Conservation (phyloP, 202 grass and related monocot genomes). For the Elaeis oleifera region DNA sequence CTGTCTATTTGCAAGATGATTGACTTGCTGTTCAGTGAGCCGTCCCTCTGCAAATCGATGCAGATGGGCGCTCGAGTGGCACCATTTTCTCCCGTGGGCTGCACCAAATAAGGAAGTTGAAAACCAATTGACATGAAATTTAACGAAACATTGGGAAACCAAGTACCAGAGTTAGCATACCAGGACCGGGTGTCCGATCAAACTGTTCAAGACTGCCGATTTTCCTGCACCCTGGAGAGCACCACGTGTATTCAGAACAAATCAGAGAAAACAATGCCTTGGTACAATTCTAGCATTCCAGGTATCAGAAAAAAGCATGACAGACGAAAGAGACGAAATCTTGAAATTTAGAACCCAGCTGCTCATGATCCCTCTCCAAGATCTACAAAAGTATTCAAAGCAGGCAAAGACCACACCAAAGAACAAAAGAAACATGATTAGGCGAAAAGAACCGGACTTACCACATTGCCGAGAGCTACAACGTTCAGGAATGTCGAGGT, state of each 20-base stretch:
- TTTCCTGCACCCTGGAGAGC: conserved; percentile 76
- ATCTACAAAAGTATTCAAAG: neutral
- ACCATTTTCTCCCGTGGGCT: conserved; percentile 91
- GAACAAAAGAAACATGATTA: neutral
- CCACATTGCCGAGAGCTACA: conserved; percentile 90
- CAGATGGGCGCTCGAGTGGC: conserved; percentile 83
- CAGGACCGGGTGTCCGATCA: conserved; percentile 94
- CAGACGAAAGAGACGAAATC: too few species aligned
- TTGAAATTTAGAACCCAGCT: too few species aligned
- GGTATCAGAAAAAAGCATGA: too few species aligned
- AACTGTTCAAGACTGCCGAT: conserved; percentile 96
- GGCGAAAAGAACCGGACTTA: conserved; percentile 26
- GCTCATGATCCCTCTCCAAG: too few species aligned
- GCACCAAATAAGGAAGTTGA: neutral
- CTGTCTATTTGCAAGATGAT: conserved; percentile 83
- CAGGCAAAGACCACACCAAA: neutral
- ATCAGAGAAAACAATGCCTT: neutral
- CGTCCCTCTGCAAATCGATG: conserved; percentile 68
- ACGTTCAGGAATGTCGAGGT: conserved; percentile 91
- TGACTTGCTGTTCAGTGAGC: conserved; percentile 67
- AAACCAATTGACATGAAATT: conserved; percentile 4
- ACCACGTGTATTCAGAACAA: conserved; percentile 27
- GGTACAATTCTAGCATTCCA: too few species aligned
- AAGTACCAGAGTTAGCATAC: conserved; percentile 22
- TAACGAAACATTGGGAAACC: neutral